Conservation (phyloP, 352 stramenopile genomes). For the Globisporangium polare region DNA sequence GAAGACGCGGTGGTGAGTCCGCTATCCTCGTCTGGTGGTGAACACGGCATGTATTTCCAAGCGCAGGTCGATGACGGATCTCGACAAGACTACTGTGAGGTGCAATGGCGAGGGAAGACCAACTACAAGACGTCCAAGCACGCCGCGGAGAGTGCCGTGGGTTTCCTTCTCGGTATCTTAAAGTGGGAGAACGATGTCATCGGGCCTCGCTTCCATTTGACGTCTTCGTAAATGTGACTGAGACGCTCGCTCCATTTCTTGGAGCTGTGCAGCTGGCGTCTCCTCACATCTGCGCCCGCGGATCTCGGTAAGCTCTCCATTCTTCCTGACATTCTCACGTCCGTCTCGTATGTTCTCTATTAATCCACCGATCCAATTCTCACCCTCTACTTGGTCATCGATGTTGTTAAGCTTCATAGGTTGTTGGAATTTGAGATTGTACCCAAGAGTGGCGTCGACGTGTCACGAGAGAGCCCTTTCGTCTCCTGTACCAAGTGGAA, state of each 20-base stretch:
- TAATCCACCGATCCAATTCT: background rate
- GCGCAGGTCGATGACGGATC: background rate
- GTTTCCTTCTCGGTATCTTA: conserved; percentile 17
- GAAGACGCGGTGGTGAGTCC: background rate
- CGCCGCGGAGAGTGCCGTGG: conserved; percentile 17
- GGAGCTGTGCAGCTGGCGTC: background rate
- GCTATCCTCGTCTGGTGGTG: background rate
- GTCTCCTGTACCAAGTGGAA: conserved; percentile 78
- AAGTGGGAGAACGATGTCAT: conserved; percentile 20
- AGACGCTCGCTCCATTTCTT: background rate
- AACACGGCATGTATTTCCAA: background rate
- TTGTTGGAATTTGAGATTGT: background rate
- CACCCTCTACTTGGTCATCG: conserved; percentile 1
- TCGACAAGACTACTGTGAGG: conserved; percentile 17
- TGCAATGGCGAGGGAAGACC: conserved; percentile 18
- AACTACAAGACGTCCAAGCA: conserved; percentile 24
- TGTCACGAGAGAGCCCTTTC: conserved; percentile 53
- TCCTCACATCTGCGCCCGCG: background rate
- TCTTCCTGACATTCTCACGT: background rate
- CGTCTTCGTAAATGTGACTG: conserved; percentile 5
- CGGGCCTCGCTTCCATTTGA: conserved; percentile 18
- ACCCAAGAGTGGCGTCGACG: conserved; percentile 30
- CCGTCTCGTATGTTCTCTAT: background rate
- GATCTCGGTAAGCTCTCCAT: background rate
- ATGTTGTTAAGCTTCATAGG: conserved; percentile 5